Evolutionary conservation across 1,284 basidiomycete species (phyloP).

Genomic region (Ganoderma lingzhi): DNA sequence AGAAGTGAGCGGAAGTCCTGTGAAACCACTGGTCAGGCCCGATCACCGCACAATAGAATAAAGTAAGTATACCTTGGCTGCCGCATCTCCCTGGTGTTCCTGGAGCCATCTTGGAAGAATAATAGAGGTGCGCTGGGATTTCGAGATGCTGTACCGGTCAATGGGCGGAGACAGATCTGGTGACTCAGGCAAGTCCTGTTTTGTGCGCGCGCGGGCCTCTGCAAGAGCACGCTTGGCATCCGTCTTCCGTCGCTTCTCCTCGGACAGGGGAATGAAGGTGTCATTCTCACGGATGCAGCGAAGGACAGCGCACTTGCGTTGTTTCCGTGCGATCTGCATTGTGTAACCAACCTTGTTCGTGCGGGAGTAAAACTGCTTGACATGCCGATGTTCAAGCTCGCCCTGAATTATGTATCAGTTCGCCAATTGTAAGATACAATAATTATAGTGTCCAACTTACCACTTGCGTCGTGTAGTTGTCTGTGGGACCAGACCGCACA

Average conservation of each 20-base stretch:
- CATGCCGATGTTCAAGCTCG: conserved; percentile 43
- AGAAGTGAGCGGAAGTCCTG: background rate
- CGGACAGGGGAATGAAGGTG: conserved; percentile 33
- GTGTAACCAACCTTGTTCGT: conserved; percentile 42
- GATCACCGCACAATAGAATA: background rate
- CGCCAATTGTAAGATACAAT: no score
- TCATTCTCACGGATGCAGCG: conserved; percentile 29
- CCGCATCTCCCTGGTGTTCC: conserved; percentile 1
- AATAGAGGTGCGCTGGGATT: background rate
- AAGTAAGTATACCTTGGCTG: background rate
- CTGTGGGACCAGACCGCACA: conserved; percentile 42
- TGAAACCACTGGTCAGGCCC: no score
- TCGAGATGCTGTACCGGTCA: conserved; percentile 8
- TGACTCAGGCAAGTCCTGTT: no score
- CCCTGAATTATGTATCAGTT: conserved; percentile 32
- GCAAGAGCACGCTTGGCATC: background rate
- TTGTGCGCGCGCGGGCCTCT: background rate
- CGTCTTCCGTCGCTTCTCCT: background rate
- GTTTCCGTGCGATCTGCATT: conserved; percentile 34
- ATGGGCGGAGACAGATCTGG: background rate
- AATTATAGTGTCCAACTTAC: background rate
- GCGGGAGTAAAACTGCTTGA: conserved; percentile 44
- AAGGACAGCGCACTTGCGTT: conserved; percentile 5
- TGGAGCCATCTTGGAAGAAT: background rate
- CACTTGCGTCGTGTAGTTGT: conserved; percentile 35